A percentile compares a stretch with the other conserved stretches of the same genome.
phyloP scores from a whole-genome alignment of 139 green algal genomes.

The Chlamydomonas sp. region DNA sequence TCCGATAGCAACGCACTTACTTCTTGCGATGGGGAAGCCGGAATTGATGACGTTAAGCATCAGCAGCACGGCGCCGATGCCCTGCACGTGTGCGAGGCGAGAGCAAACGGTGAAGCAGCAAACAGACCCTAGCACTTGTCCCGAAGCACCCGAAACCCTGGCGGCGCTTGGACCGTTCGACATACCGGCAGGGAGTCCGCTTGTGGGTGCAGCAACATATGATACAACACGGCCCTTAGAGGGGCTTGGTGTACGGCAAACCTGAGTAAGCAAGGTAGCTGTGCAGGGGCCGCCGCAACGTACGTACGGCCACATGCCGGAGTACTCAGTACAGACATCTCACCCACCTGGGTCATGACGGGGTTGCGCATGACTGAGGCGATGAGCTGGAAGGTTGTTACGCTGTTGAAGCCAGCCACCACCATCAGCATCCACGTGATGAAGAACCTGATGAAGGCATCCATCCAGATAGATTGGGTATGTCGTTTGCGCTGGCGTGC shows the following conservation, averaged over 20 bases:
- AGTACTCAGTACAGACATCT: conserved; percentile 44
- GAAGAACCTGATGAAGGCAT: conserved; percentile 48
- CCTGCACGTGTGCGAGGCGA: conserved; percentile 7
- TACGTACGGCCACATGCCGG: too few relatives aligned
- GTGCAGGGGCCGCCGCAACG: too few relatives aligned
- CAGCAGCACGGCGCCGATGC: conserved; percentile 36
- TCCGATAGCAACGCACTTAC: not conserved
- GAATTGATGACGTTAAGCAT: conserved; percentile 58
- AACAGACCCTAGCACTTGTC: conserved; percentile 27
- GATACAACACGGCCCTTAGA: too few relatives aligned
- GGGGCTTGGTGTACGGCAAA: too few relatives aligned
- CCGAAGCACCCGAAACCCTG: too few relatives aligned
- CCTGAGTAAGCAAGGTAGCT: too few relatives aligned
- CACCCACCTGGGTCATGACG: conserved; percentile 18
- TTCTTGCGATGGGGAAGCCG: conserved; percentile 70
- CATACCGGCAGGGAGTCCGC: too few relatives aligned
- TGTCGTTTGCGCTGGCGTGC: not conserved
- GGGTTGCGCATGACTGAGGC: conserved; percentile 43
- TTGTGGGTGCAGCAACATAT: too few relatives aligned
- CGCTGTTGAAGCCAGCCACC: conserved; percentile 37
- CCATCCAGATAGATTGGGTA: too few relatives aligned
- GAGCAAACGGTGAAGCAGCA: not conserved
- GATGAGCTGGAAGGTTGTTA: conserved; percentile 64
- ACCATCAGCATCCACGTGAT: conserved; percentile 49
- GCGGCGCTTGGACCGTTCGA: too few relatives aligned